These are phyloP conservation scores for Spatholobus suberectus DNA, from an alignment of 306 rosid species.

Conservation along the genomic window DNA sequence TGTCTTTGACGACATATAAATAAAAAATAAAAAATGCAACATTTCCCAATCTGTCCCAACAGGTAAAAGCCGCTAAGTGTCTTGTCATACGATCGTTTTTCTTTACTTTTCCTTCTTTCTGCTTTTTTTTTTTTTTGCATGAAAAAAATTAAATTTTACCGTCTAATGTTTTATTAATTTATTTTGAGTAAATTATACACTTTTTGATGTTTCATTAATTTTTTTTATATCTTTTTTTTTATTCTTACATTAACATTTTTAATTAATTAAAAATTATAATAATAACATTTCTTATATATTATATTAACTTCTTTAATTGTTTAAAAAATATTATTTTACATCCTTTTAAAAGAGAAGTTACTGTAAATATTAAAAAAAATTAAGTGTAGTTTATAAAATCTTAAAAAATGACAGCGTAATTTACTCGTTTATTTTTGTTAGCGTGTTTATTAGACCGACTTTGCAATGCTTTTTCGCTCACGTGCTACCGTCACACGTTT, in stretches of 20 bases:
- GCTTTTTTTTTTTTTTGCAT: background rate
- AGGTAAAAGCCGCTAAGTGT: slow-evolving; percentile 28
- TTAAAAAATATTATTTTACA: no score
- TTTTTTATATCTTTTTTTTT: no score
- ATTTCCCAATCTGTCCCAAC: background rate
- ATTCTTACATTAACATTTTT: no score
- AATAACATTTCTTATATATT: no score
- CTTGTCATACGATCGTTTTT: background rate
- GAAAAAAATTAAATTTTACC: background rate
- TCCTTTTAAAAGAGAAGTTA: no score
- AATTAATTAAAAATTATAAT: no score
- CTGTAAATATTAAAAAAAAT: no score
- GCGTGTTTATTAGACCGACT: slow-evolving; percentile 30
- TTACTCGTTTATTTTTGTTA: no score
- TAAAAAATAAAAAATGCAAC: background rate
- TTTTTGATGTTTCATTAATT: no score
- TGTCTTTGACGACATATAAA: background rate
- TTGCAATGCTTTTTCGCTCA: slow-evolving; percentile 13
- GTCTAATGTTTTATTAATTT: background rate
- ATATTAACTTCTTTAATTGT: no score
- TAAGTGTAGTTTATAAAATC: no score
- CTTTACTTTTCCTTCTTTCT: background rate
- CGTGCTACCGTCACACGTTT: slow-evolving; percentile 49
- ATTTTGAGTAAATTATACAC: background rate
- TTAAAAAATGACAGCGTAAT: no score